Evolutionary conservation across 306 rosid genomes (phyloP).

Genomic region (Astragalus glycyphyllos): DNA sequence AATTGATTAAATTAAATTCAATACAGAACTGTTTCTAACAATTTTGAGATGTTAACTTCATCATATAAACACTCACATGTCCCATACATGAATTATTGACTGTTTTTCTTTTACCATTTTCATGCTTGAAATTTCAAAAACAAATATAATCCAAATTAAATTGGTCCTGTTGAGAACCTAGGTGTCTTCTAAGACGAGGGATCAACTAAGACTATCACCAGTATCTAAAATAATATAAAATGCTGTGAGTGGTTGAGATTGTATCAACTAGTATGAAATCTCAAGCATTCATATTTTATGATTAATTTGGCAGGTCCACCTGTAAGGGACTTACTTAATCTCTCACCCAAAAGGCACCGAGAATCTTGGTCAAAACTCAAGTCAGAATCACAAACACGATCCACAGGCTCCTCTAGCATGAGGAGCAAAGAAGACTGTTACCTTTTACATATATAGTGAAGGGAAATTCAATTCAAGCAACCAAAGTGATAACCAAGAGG

Average conservation of each 20-base stretch:
- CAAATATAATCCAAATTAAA: constrained; percentile 19
- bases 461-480: constrained; percentile 10
- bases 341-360: no score
- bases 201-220: no score
- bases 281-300: no score
- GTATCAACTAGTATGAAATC: no score
- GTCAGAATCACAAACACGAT: constrained; percentile 22
- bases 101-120: constrained; percentile 1
- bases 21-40: neutral
- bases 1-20: neutral
- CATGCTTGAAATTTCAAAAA: constrained; percentile 22
- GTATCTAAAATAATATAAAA: no score
- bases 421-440: constrained; percentile 2
- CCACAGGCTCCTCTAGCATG: constrained; percentile 14
- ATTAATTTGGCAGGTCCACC: no score
- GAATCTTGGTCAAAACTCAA: neutral
- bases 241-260: no score
- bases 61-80: constrained; percentile 18
- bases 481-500: neutral
- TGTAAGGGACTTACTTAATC: no score
- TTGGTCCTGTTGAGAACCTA: neutral
- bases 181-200: no score
- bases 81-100: constrained; percentile 2
- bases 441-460: constrained; percentile 6
- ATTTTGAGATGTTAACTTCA: neutral